These are phyloP conservation scores for Dalbergia cochinchinensis DNA, from an alignment of 306 rosid species.

Conservation along the genomic window DNA sequence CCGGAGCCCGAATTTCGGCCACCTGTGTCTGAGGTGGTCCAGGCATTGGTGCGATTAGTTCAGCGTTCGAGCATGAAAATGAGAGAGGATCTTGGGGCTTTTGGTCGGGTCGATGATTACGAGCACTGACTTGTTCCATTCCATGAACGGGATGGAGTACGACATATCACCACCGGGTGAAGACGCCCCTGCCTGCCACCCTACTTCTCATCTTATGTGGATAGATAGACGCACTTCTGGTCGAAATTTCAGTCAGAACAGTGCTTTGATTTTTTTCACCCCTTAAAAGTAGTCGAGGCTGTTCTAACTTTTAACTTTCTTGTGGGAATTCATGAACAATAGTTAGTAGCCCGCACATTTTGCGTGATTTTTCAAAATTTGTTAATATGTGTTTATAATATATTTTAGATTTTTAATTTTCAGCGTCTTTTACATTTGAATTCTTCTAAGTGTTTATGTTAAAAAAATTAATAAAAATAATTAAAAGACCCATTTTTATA, in stretches of 20 bases:
- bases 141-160: too few relatives aligned
- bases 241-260: constrained; percentile 3
- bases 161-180: too few relatives aligned
- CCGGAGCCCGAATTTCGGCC: constrained; percentile 81
- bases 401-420: too few relatives aligned
- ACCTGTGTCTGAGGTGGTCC: constrained; percentile 83
- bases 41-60: constrained; percentile 68
- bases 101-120: constrained; percentile 58
- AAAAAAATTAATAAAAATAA: too few relatives aligned
- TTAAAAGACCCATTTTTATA: too few relatives aligned
- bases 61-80: constrained; percentile 64
- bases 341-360: too few relatives aligned
- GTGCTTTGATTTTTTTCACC: not conserved
- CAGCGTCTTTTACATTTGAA: too few relatives aligned
- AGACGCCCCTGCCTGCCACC: too few relatives aligned
- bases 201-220: not conserved
- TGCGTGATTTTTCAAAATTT: too few relatives aligned
- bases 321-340: not conserved
- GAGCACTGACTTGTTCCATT: constrained; percentile 39
- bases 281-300: constrained; percentile 35
- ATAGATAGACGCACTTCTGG: not conserved
- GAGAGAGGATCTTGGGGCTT: constrained; percentile 69
- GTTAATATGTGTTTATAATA: too few relatives aligned
- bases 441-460: too few relatives aligned
- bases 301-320: not conserved